phyloP scores from a whole-genome alignment of 2,329 filamentous ascomycete genomes.

The Byssoonygena ceratinophila region DNA sequence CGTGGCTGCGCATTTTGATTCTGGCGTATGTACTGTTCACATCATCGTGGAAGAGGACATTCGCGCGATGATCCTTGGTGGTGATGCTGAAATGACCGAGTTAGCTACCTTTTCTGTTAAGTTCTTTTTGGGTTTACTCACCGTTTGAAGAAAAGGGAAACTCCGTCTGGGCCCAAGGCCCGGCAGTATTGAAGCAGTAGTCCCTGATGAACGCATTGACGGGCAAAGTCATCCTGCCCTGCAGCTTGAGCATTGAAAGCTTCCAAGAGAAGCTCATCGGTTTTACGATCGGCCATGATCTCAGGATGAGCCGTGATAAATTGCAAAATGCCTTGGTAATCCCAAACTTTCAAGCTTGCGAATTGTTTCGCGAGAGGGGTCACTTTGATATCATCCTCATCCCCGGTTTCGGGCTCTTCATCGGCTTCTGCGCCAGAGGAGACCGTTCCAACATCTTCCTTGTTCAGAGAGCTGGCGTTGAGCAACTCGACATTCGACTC shows the following conservation, averaged over 20 bases:
- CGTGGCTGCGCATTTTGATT: slow-evolving; percentile 65
- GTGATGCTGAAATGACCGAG: slow-evolving; percentile 50
- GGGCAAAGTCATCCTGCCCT: slow-evolving; percentile 61
- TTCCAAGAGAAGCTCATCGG: slow-evolving; percentile 79
- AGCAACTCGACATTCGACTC: slow-evolving; percentile 55
- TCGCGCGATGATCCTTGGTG: slow-evolving; percentile 77
- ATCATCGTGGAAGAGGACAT: slow-evolving; percentile 84
- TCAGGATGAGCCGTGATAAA: slow-evolving; percentile 71
- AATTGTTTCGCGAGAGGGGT: slow-evolving; percentile 72
- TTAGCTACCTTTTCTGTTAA: background rate
- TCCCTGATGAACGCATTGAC: slow-evolving; percentile 86
- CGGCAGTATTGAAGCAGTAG: slow-evolving; percentile 91
- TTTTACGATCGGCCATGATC: slow-evolving; percentile 73
- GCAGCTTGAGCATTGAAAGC: slow-evolving; percentile 83
- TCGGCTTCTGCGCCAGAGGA: slow-evolving; percentile 53
- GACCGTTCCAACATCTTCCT: slow-evolving; percentile 29
- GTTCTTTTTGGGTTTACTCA: slow-evolving; percentile 22
- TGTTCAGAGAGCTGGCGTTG: slow-evolving; percentile 49
- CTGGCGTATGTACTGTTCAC: slow-evolving; percentile 76
- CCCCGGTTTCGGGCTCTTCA: slow-evolving; percentile 42
- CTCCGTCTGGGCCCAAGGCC: slow-evolving; percentile 75
- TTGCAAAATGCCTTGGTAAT: slow-evolving; percentile 61
- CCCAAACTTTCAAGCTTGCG: slow-evolving; percentile 61
- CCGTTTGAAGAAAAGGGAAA: slow-evolving; percentile 89
- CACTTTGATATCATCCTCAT: slow-evolving; percentile 64